These are phyloP conservation scores for Lathyrus aphaca DNA, from an alignment of 306 rosid species.

Conservation along the genomic window DNA sequence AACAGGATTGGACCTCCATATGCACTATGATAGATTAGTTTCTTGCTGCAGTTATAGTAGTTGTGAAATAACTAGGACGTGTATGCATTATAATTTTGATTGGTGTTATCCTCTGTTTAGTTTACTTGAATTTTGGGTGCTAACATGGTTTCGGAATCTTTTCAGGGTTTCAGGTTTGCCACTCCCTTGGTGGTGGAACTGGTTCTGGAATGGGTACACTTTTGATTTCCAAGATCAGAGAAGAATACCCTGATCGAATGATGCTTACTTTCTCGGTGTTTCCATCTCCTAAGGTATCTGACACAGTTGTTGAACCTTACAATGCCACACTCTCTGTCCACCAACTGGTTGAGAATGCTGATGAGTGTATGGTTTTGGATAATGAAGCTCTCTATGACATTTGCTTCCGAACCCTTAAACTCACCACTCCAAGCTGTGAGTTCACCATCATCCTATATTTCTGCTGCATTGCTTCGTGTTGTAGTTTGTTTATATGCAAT, in stretches of 20 bases:
- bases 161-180: constrained; percentile 71
- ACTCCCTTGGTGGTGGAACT: constrained; percentile 68
- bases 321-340: constrained; percentile 68
- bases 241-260: constrained; percentile 68
- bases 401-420: constrained; percentile 66
- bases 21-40: neutral
- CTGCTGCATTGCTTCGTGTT: too few species aligned
- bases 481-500: too few species aligned
- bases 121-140: neutral
- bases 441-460: neutral
- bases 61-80: neutral
- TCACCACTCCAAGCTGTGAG: constrained; percentile 68
- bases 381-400: constrained; percentile 70
- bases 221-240: constrained; percentile 65
- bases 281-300: constrained; percentile 69
- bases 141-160: neutral
- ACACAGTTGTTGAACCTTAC: constrained; percentile 71
- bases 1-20: neutral
- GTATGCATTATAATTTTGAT: neutral
- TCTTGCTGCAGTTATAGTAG: neutral
- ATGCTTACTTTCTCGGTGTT: constrained; percentile 70
- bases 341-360: constrained; percentile 69
- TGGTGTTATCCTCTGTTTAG: neutral
- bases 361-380: constrained; percentile 71
- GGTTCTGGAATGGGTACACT: constrained; percentile 77